These are phyloP conservation scores for Filobasidium floriforme DNA, from an alignment of 768 basidiomycete species.

Conservation along the genomic window DNA sequence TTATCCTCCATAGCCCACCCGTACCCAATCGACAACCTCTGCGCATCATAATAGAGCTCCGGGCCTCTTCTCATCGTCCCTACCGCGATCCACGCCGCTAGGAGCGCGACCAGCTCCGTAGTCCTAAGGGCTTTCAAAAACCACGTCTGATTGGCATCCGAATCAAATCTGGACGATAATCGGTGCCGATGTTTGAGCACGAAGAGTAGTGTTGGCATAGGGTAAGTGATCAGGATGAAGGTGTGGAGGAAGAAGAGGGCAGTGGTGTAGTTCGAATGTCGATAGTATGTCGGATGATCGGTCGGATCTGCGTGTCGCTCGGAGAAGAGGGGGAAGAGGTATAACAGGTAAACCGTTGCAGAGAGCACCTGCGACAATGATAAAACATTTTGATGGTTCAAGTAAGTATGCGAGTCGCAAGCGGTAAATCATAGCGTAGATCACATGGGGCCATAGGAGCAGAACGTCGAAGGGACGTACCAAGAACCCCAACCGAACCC, in stretches of 20 bases:
- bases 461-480: too few species aligned
- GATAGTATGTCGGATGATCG: background rate
- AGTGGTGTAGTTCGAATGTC: background rate
- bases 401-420: too few species aligned
- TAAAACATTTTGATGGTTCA: too few species aligned
- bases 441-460: too few species aligned
- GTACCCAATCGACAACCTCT: constrained; percentile 32
- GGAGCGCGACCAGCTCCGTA: background rate
- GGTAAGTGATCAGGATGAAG: background rate
- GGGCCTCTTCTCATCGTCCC: constrained; percentile 37
- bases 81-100: constrained; percentile 2
- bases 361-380: too few species aligned
- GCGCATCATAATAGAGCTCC: constrained; percentile 27
- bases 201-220: background rate
- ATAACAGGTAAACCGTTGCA: background rate
- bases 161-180: background rate
- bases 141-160: background rate
- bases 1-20: constrained; percentile 28
- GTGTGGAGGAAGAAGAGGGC: background rate
- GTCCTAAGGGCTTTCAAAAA: background rate
- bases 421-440: too few species aligned
- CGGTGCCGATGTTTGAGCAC: background rate
- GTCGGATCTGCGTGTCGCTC: too few species aligned
- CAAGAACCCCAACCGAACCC: too few species aligned
- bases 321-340: background rate